A percentile compares a stretch with the other conserved stretches of the same genome.
Conservation (phyloP, 2,329 filamentous ascomycete genomes). For the Colletotrichum tanaceti region DNA sequence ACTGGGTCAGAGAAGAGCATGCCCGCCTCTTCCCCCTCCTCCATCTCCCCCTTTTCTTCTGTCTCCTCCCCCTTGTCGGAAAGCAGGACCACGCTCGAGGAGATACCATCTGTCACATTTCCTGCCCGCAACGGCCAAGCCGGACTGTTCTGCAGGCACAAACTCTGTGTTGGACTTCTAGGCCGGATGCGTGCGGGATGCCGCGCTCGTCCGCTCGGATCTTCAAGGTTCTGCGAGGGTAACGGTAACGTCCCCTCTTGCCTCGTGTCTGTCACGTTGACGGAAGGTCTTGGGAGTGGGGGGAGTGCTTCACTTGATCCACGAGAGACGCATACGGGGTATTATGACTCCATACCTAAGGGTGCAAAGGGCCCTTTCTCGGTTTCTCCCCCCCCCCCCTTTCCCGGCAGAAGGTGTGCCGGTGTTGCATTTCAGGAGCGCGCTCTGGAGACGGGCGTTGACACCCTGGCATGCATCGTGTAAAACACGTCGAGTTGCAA, state of each 20-base stretch:
- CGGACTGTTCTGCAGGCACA: constrained; percentile 11
- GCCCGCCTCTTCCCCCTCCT: too few species aligned
- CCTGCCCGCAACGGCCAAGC: constrained; percentile 17
- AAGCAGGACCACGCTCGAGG: too few species aligned
- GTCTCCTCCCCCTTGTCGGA: constrained; percentile 16
- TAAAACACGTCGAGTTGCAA: constrained; percentile 24
- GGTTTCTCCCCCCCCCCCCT: too few species aligned
- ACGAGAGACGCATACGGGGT: constrained; percentile 18
- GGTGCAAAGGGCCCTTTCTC: background rate
- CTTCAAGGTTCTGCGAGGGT: background rate
- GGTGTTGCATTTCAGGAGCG: constrained; percentile 32
- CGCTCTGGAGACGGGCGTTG: background rate
- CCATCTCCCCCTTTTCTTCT: too few species aligned
- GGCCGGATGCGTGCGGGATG: background rate
- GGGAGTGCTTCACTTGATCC: background rate
- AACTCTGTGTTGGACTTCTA: constrained; percentile 17
- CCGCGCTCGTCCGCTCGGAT: constrained; percentile 13
- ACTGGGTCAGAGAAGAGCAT: constrained; percentile 19
- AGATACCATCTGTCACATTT: constrained; percentile 14
- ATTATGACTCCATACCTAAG: background rate
- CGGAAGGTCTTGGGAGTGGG: background rate
- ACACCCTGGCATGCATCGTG: constrained; percentile 10
- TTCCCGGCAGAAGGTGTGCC: too few species aligned
- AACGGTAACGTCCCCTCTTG: background rate
- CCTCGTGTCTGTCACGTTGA: constrained; percentile 1